Evolutionary conservation across 2,329 filamentous ascomycete species (phyloP), one percentile per base, ranked within the genome.

Genomic region (Didymella segeticola): DNA sequence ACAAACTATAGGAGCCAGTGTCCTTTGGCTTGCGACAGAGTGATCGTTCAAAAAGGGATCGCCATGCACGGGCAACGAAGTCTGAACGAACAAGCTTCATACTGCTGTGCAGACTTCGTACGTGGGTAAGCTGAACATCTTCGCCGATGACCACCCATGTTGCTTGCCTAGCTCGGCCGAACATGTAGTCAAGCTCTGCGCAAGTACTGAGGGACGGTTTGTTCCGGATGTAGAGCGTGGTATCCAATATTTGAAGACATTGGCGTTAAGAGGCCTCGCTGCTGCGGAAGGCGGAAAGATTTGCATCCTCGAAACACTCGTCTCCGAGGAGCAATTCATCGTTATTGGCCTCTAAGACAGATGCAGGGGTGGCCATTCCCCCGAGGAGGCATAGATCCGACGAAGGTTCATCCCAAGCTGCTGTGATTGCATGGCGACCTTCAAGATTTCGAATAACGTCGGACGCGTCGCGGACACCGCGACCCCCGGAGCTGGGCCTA

Each of bases 291-390:
- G 33, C 43, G 20, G 34, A 7, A 22, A 23, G 5, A 14, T 19
- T 39, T 34, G 43, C 26, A 29, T 34, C 26, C 14, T 37, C 17
- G 31, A 43, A 29, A 39, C 38, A 27, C 14, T 22, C 33, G 15
- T 47, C 45, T 29, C 33, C 43, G 20, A 54, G 45, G 33, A 54
- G 45, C 9, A 54, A 9, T 12, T 54, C 45, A 33, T 48, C 38
- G 11, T 48, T 27, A 14, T 14, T 27, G 19, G 7, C n/a, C 17
- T 33, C 14, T n/a, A 20, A 17, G 10, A 12, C 6, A 14, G 19
- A 9, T 7, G 23, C 23, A 34, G 27, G 26, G 15, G 11, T 36
- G 36, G 19, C 27, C 15, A 10, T 12, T 19, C 10, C 19, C 15
- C 26, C 23, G 26, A 38, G 33, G 23, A 33, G 6, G 23, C n/a